Percentiles rank a stretch among this genome's conserved stretches.
Evolutionary conservation across 208 protist species (phyloP).

Genomic region (Crithidia fasciculata): DNA sequence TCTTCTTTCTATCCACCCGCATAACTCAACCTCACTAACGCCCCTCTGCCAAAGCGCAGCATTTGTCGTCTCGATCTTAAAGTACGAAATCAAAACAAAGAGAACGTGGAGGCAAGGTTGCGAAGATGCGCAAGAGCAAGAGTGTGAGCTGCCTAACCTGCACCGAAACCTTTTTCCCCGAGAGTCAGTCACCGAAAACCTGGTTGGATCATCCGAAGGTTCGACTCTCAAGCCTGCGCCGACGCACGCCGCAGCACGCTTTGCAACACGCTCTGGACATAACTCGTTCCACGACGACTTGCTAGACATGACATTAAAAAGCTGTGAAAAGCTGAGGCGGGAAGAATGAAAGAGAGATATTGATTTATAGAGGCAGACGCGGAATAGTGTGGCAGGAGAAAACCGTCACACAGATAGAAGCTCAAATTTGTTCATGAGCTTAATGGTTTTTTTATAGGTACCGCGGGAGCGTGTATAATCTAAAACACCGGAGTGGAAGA

Average conservation of each 20-base stretch:
- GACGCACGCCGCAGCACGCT: slow-evolving; percentile 2
- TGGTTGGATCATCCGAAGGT: slow-evolving; percentile 37
- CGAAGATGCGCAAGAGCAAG: slow-evolving; percentile 51
- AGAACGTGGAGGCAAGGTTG: slow-evolving; percentile 80
- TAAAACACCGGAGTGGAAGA: too few relatives aligned
- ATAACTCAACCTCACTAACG: slow-evolving; percentile 66
- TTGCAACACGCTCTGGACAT: slow-evolving; percentile 21
- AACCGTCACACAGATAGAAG: too few relatives aligned
- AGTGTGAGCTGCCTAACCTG: slow-evolving; percentile 61
- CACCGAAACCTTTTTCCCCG: slow-evolving; percentile 40
- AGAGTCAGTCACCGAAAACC: slow-evolving; percentile 40
- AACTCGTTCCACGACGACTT: slow-evolving; percentile 15
- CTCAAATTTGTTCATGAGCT: too few relatives aligned
- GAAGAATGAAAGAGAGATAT: not conserved
- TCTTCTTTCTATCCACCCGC: slow-evolving; percentile 35
- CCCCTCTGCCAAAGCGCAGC: slow-evolving; percentile 69
- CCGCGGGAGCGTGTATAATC: too few relatives aligned
- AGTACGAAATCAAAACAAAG: slow-evolving; percentile 56
- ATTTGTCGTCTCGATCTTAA: slow-evolving; percentile 46
- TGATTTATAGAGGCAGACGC: not conserved
- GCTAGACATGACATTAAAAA: not conserved
- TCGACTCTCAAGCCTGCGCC: not conserved
- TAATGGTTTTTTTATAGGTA: too few relatives aligned
- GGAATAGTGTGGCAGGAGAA: too few relatives aligned
- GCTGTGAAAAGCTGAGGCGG: not conserved